phyloP scores from a whole-genome alignment of 768 basidiomycete genomes.

The Fomitopsis serialis region DNA sequence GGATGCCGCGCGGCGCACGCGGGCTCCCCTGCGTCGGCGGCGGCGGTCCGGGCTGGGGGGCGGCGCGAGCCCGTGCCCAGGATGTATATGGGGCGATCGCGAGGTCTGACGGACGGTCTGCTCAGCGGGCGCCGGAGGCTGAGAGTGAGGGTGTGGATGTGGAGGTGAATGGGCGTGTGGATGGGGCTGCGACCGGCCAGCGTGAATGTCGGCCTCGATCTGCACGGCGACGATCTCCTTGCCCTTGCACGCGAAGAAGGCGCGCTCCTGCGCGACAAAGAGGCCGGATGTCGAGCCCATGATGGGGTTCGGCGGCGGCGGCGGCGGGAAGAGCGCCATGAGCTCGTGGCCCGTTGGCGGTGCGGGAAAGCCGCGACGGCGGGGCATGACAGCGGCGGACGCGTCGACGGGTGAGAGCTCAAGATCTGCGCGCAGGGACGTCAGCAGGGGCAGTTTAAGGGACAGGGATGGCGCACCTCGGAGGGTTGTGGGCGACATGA shows the following conservation, averaged over 20 bases:
- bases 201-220: slow-evolving; percentile 58
- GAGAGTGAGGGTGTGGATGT: no score
- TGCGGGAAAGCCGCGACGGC: slow-evolving; percentile 58
- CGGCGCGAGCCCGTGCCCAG: background rate
- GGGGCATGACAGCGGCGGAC: slow-evolving; percentile 32
- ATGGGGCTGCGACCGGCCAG: background rate
- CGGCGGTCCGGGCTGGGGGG: background rate
- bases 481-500: slow-evolving; percentile 53
- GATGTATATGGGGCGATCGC: background rate
- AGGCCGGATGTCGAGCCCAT: slow-evolving; percentile 66
- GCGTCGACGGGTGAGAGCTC: slow-evolving; percentile 37
- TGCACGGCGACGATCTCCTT: slow-evolving; percentile 73
- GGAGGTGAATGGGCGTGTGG: no score
- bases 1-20: background rate
- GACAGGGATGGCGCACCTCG: slow-evolving; percentile 38
- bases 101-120: no score
- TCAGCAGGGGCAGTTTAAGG: background rate
- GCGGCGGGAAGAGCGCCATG: slow-evolving; percentile 85
- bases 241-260: slow-evolving; percentile 75
- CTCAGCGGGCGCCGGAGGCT: background rate
- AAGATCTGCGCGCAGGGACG: slow-evolving; percentile 41
- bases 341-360: slow-evolving; percentile 80
- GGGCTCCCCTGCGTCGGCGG: background rate
- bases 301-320: slow-evolving; percentile 56
- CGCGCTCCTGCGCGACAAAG: slow-evolving; percentile 73